Evolutionary conservation across 192 early-diverging fungal species (phyloP), one percentile per base, ranked within the genome.

Genomic region (Rhizophagus sp.): DNA sequence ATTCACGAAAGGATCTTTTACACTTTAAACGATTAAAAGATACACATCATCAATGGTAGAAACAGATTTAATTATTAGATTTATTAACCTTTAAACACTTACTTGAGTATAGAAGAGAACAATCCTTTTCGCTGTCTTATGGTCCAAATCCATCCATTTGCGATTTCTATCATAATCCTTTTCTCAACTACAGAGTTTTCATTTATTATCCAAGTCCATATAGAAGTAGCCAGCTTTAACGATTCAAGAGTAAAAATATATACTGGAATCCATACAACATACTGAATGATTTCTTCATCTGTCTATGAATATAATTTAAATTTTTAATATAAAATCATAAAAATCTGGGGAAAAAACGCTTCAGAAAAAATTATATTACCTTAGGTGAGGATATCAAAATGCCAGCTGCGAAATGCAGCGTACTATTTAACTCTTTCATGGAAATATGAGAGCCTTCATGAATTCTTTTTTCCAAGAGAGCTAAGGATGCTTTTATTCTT

Each of bases 131-230:
- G 88, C 65, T 95, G 88, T 72, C 90, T 85, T 22, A 92, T 88
- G 63, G 92, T 90, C 88, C 91, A 94, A 62, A 91, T 90, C 98
- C 98, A 99, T 11, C 91, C 91, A 19, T 90, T 83, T 7, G 94
- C 87, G 74, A 99, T 89, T 74, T 98, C 93, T 11, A 90, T 88
- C 91, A 99, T 93, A 62, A 98, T 88, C 33, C 93, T 85, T 4
- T 91, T 89, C 75, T 94, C 94, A 19, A 92, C 81, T 3, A 89
- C 90, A 25, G 94, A 88, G 50, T 91, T 90, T 66, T 95, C 90
- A 17, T 91, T 91, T 65, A 98, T 90, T 52, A 99, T 84, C 91
- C 92, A 94, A 57, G 90, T 95, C 97, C 96, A 99, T n/a, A 95
- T 91, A 7, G 92, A 88, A 1, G 92, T 88, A n/a, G 92, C 92